Conservation (phyloP, 2,329 filamentous ascomycete genomes). For the Emergomyces pasteurianus region DNA sequence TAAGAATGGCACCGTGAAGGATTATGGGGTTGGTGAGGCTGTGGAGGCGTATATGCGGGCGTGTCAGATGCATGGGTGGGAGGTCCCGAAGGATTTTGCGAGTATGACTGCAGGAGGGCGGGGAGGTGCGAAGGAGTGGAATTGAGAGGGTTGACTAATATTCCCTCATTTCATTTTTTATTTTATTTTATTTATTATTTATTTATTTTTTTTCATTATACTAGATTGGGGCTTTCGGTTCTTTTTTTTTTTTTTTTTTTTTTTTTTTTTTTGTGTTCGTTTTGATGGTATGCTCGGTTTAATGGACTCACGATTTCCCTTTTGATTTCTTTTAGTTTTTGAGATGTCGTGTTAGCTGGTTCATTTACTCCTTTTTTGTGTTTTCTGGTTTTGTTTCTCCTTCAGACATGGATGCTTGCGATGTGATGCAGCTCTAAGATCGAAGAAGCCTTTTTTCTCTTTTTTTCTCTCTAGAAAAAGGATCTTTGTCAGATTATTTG, state of each 20-base stretch:
- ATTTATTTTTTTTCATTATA: neutral
- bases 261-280: neutral
- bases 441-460: neutral
- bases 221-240: neutral
- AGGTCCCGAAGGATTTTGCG: constrained; percentile 51
- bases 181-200: neutral
- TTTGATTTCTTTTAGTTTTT: neutral
- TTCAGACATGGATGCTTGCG: neutral
- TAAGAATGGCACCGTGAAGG: constrained; percentile 12
- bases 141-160: neutral
- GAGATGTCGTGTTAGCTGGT: neutral
- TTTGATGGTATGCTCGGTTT: neutral
- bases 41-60: constrained; percentile 61
- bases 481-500: neutral
- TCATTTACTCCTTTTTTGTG: neutral
- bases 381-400: neutral
- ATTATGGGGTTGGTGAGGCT: constrained; percentile 61
- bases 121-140: neutral
- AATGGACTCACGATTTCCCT: neutral
- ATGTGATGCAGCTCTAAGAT: neutral
- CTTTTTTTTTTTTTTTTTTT: neutral
- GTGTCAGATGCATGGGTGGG: constrained; percentile 60
- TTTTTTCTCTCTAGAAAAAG: neutral
- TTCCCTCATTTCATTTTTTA: neutral
- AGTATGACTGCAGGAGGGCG: neutral